phyloP scores from a whole-genome alignment of 371 early-diverging fungal species.

The Apophysomyces ossiformis region DNA sequence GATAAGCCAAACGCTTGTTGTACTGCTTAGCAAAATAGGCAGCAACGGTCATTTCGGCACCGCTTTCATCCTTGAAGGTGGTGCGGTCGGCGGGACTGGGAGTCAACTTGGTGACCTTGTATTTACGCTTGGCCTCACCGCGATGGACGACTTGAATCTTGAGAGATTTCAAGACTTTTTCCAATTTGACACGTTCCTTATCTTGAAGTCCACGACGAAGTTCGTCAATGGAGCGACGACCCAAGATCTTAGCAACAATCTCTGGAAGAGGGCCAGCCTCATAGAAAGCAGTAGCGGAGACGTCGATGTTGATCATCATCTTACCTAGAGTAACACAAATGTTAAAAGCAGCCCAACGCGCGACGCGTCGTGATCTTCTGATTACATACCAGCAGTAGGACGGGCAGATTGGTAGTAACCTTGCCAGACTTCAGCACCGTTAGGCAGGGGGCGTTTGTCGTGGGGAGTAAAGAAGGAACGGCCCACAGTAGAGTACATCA shows the following conservation, averaged over 20 bases:
- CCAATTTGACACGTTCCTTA: constrained; percentile 67
- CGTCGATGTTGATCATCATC: constrained; percentile 88
- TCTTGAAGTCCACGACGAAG: constrained; percentile 68
- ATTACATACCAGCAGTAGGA: constrained; percentile 64
- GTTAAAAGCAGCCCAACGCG: constrained; percentile 2
- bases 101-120: constrained; percentile 73
- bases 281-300: constrained; percentile 88
- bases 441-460: constrained; percentile 63
- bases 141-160: constrained; percentile 80
- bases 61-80: constrained; percentile 65
- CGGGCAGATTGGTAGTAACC: constrained; percentile 91
- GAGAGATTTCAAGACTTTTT: constrained; percentile 75
- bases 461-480: constrained; percentile 89
- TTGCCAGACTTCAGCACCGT: constrained; percentile 92
- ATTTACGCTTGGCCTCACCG: constrained; percentile 69
- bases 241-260: constrained; percentile 71
- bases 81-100: constrained; percentile 68
- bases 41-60: constrained; percentile 66
- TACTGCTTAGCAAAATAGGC: constrained; percentile 82
- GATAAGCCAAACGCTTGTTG: constrained; percentile 69
- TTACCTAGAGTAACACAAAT: constrained; percentile 29
- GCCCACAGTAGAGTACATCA: constrained; percentile 77
- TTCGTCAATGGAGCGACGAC: constrained; percentile 63
- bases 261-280: constrained; percentile 71
- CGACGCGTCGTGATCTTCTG: background rate